Evolutionary conservation across 805 yeast genomes (phyloP).

Genomic region (Lipomyces kockii): DNA sequence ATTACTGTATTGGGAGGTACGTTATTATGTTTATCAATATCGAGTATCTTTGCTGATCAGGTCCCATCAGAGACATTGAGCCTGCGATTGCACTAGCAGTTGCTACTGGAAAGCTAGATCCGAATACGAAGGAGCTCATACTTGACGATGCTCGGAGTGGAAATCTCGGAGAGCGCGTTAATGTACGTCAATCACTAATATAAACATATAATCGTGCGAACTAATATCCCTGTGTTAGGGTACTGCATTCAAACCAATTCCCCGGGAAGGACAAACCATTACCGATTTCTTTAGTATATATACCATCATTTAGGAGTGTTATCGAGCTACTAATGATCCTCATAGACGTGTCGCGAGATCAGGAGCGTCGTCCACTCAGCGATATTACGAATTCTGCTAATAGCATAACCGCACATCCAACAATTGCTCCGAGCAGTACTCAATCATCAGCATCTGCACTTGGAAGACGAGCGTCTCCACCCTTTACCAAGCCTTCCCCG

Average conservation of each 20-base stretch:
- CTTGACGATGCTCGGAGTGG: background rate
- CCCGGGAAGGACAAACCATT: constrained; percentile 4
- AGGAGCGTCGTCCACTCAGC: background rate
- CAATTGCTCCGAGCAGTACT: no score
- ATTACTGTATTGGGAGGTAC: constrained; percentile 45
- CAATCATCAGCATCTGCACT: background rate
- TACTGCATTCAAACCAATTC: constrained; percentile 6
- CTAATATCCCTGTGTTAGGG: background rate
- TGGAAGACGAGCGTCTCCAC: background rate
- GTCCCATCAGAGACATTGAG: constrained; percentile 43
- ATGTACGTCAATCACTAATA: background rate
- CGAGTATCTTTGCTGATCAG: background rate
- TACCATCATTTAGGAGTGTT: background rate
- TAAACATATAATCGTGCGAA: background rate
- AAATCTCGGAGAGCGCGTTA: background rate
- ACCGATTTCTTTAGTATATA: constrained; percentile 14
- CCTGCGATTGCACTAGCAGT: constrained; percentile 57
- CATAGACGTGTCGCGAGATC: background rate
- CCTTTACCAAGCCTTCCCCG: background rate
- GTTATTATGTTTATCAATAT: constrained; percentile 1
- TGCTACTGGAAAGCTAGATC: constrained; percentile 71
- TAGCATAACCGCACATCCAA: background rate
- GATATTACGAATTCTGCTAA: background rate
- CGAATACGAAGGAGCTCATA: constrained; percentile 57
- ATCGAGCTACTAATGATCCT: background rate